Base-by-base conservation (phyloP, 306 rosid genomes). In the Hylodesmum podocarpum region DNA sequence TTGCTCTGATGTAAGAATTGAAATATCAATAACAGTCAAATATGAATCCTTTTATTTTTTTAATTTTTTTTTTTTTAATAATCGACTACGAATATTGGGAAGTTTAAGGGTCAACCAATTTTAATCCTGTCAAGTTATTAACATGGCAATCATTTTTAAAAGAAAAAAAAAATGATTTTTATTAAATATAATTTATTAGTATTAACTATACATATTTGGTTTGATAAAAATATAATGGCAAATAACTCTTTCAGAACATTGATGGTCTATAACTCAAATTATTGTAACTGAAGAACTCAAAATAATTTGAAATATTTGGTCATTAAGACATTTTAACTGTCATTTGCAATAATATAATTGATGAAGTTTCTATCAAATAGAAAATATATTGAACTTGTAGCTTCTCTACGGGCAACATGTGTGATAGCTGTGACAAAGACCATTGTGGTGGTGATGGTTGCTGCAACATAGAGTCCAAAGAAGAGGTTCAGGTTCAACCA, bases 361-460 rank as follows among this genome's bases (percentile, higher is more conserved):
- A 46, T 10, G 27, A 49, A 5, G 11, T 37, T 79, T 41, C 18
- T 36, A 34, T 49, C 21, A 62, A 62, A 78, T 24, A 67, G 61
- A 19, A 49, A 27, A 7, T 29, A 10, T 6, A 25, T 57, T 27
- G 3, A 27, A 57, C 16, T 2, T 4, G 10, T 19, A 0, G n/a
- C 24, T 18, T 44, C 40, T 28, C 21, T n/a, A 34, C 3, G 4
- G 85, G 87, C 66, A 82, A 70, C 8, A 51, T 72, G 55, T 6
- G 40, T 4, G 40, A 43, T 22, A 28, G 75, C 15, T 12, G 70
- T 29, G 58, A 43, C 41, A 37, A 6, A 37, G 41, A 37, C 5
- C 1, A 43, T 43, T 13, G 16, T 0, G 36, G 70, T 36, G 39
- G 41, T 18, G 33, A 43, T 13, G 70, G 70, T 12, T 59, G 79